Conservation (phyloP, 2,329 filamentous ascomycete species). For the Akanthomyces muscarius region DNA sequence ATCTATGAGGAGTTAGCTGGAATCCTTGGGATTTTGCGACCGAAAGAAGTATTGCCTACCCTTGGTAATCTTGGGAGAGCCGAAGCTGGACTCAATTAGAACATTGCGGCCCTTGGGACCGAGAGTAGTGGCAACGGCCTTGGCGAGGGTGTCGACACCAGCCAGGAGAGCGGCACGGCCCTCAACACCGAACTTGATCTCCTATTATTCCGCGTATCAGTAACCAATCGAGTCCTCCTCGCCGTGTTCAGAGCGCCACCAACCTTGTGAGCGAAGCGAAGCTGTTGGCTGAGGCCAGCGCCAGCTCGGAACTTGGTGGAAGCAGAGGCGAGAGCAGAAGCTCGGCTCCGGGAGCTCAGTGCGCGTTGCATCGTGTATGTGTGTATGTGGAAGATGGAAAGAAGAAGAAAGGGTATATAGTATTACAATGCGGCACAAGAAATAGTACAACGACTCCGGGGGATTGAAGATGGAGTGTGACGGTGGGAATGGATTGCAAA, state of each 20-base stretch:
- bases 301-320: conserved; percentile 61
- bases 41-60: conserved; percentile 50
- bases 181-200: conserved; percentile 98
- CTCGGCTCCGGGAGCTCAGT: conserved; percentile 74
- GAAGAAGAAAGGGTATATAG: conserved; percentile 28
- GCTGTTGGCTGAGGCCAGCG: conserved; percentile 73
- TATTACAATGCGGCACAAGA: conserved; percentile 24
- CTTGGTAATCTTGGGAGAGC: conserved; percentile 99
- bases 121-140: conserved; percentile 91
- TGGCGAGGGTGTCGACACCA: conserved; percentile 95
- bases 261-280: conserved; percentile 98
- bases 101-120: conserved; percentile 99
- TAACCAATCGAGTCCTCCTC: background rate
- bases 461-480: conserved; percentile 16
- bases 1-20: conserved; percentile 45
- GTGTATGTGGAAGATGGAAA: conserved; percentile 28
- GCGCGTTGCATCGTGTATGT: conserved; percentile 84
- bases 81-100: conserved; percentile 96
- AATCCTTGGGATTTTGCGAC: background rate
- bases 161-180: conserved; percentile 81
- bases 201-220: conserved; percentile 47
- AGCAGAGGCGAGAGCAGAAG: conserved; percentile 72
- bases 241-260: conserved; percentile 21
- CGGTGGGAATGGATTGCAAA: conserved; percentile 19
- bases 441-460: conserved; percentile 13